Evolutionary conservation across 2,329 filamentous ascomycete species (phyloP), one percentile per base, ranked within the genome.

Genomic region (Lachnellula cervina): DNA sequence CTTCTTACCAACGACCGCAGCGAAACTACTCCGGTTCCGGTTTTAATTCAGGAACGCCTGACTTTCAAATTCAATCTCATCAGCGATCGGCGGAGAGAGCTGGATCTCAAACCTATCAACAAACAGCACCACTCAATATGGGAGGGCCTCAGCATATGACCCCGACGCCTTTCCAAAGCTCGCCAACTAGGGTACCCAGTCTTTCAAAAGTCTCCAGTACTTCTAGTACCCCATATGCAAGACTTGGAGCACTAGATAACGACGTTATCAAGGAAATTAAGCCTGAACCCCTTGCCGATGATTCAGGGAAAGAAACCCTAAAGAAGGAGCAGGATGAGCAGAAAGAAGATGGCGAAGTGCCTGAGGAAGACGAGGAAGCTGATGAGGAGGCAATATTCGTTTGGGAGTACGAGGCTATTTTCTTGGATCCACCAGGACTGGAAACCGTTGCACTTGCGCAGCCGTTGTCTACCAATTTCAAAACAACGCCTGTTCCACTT

Each of bases 401-500:
- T 16, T 75, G 74, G 70, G 72, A 77, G 6, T 65, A 72, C 53
- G 61, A 73, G 43, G 66, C 64, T 9, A 68, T 75, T 5, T 77
- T 78, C 53, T 65, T 69, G 9, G 72, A 75, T 42, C 59, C 66
- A 35, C 58, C 67, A 4, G 55, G 59, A 11, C 72, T 73, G 54
- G 68, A 70, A 6, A 73, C 74, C n/a, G 76, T 79, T 38, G 72
- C 75, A n/a, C 73, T 78, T 52, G 75, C 74, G 13, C 77, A 73
- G 56, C 76, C 77, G 19, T 66, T 80, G 1, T 71, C 75, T 4
- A 59, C 64, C 16, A 66, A 69, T 17, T 79, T 76, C 56, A 73
- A 69, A 40, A 75, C 77, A 19, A 72, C 75, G 16, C 71, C 77
- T 7, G 73, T 78, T 34, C 73, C 78, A 40, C 74, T 77, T 25